phyloP scores from a whole-genome alignment of 345 rosid species.

The Luvunga scandens region DNA sequence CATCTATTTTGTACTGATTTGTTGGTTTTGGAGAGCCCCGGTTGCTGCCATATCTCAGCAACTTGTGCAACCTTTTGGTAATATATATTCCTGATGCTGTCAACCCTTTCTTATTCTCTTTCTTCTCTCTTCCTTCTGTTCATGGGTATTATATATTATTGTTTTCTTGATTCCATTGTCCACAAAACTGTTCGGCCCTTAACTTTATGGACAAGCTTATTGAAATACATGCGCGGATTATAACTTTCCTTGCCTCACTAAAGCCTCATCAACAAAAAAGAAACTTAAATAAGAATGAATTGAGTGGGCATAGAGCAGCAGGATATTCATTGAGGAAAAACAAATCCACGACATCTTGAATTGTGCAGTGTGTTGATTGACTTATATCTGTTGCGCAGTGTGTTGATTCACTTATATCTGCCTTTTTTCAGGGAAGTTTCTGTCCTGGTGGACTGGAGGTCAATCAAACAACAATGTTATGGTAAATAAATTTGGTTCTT shows the following conservation, averaged over 20 bases:
- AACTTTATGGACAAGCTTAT: conserved; percentile 1
- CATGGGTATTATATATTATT: not conserved
- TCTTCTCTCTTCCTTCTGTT: not conserved
- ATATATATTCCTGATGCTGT: not conserved
- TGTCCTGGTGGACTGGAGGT: conserved; percentile 42
- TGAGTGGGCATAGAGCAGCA: not conserved
- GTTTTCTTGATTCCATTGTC: not conserved
- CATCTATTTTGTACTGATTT: conserved; percentile 44
- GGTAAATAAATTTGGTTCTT: conserved; percentile 24
- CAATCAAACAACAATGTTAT: conserved; percentile 29
- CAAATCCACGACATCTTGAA: not conserved
- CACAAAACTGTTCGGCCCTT: not conserved
- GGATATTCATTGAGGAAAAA: not conserved
- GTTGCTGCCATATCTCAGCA: conserved; percentile 62
- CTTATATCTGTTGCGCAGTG: not conserved
- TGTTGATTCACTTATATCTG: not conserved
- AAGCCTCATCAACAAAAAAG: not conserved
- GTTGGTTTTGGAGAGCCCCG: conserved; percentile 83
- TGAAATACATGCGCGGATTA: not conserved
- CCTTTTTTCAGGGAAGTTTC: conserved; percentile 34
- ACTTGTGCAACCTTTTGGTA: conserved; percentile 88
- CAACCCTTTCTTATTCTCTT: not conserved
- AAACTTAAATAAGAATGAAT: not conserved
- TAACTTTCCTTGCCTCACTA: not conserved
- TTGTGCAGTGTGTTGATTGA: not conserved